Base-by-base conservation (phyloP, 768 basidiomycete species). In the Ramaria sp. region DNA sequence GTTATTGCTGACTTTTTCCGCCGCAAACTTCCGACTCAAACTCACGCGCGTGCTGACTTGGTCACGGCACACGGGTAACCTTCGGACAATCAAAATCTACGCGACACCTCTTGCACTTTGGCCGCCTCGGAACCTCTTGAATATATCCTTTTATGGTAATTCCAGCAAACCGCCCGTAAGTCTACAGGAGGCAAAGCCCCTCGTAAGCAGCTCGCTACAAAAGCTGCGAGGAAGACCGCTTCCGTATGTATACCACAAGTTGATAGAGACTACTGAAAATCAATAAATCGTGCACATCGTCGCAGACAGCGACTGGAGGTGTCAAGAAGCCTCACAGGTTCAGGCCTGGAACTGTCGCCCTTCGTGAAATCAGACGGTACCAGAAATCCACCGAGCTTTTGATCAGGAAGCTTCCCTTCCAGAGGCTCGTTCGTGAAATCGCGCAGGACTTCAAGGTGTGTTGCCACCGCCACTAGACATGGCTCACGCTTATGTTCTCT, bases 291-390 rank as follows among this genome's bases (percentile, higher is more conserved):
- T 42, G 52, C 17, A 47, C 45, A 20, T 57, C 45, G 42, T 49
- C 13, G 47, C 24, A 57, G 55, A 57, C 55, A 19, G 53, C 88
- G 58, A 87, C 93, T 62, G 93, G 93, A 75, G 93, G 93, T 84
- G 93, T 96, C 67, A 98, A 98, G 94, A 99, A 98, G 80, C 95
- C 94, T 60, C 94, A 98, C 73, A 80, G 94, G 70, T 97, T 95
- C 86, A 82, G 88, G 68, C 88, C 88, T 64, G 88, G 95, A 79
- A 99, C 95, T 63, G 95, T 99, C 79, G 95, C 95, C 63, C 91
- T 99, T 63, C 93, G 95, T 81, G 94, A 97, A 76, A 97, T 97
- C 67, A 79, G 95, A 69, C 59, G 63, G 38, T 71, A 73, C 68
- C 70, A 70, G 60, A 75, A 75, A 67, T 75, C 74, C 53, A 78